Evolutionary conservation across 192 early-diverging fungal genomes (phyloP).

Genomic region (Chytriomyces sp.): DNA sequence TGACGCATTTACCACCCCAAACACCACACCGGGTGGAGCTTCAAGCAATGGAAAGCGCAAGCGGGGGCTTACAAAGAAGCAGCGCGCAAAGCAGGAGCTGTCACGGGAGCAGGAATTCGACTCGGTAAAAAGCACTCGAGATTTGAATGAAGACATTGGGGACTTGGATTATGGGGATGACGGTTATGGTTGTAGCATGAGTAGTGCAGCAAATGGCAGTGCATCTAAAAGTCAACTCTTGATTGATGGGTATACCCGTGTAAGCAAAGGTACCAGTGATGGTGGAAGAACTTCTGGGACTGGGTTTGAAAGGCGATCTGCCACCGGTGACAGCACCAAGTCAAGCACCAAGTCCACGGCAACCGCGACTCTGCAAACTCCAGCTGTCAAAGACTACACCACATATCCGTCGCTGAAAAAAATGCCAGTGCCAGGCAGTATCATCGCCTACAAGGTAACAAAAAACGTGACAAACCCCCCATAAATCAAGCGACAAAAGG

Average conservation of each 20-base stretch:
- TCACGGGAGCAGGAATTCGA: background rate
- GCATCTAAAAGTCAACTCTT: too few species aligned
- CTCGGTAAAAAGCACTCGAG: background rate
- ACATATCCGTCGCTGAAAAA: background rate
- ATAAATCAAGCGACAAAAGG: background rate
- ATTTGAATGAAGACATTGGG: background rate
- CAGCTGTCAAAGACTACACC: background rate
- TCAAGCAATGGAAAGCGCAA: background rate
- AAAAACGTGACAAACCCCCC: background rate
- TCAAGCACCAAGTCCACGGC: background rate
- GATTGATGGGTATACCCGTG: too few species aligned
- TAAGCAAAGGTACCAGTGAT: too few species aligned
- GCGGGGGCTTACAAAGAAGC: background rate
- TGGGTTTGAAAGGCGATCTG: background rate
- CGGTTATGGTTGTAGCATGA: background rate
- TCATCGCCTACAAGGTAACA: background rate
- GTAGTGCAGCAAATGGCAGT: background rate
- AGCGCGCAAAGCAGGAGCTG: background rate
- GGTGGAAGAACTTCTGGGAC: background rate
- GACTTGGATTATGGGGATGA: constrained; percentile 22
- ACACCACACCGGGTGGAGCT: background rate
- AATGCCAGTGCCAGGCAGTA: background rate
- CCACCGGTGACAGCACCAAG: background rate
- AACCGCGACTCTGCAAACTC: background rate
- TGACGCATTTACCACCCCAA: background rate